Conservation (phyloP, 2,329 filamentous ascomycete species). For the Scytalidium lignicola region DNA sequence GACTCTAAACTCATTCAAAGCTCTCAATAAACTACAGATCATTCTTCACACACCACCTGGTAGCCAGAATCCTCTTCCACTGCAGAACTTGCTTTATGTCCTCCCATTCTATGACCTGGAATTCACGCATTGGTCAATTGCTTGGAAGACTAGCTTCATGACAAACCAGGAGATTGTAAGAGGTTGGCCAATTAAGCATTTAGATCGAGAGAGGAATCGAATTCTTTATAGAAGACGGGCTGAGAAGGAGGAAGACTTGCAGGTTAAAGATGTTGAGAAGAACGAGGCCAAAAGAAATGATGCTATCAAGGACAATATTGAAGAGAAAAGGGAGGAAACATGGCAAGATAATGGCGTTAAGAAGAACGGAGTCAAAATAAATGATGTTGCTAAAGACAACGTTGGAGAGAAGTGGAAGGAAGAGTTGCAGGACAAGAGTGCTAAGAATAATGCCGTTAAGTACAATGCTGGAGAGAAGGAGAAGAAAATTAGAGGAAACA, state of each 20-base stretch:
- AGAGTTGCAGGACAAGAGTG: no score
- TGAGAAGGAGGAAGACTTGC: neutral
- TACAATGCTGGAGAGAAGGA: no score
- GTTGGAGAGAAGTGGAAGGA: no score
- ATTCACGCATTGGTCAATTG: slow-evolving; percentile 17
- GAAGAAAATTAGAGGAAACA: no score
- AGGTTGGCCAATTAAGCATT: slow-evolving; percentile 6
- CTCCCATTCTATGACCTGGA: slow-evolving; percentile 21
- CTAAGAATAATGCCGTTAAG: no score
- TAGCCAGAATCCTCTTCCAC: slow-evolving; percentile 4
- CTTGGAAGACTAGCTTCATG: slow-evolving; percentile 13
- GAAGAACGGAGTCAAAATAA: no score
- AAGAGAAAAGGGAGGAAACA: no score
- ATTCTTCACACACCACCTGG: neutral
- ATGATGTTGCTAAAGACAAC: no score
- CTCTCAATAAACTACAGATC: neutral
- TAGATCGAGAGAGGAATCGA: slow-evolving; percentile 5
- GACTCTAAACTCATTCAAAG: neutral
- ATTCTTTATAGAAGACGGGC: neutral
- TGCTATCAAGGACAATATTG: no score
- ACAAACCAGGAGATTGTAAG: slow-evolving; percentile 5
- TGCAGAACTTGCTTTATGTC: slow-evolving; percentile 12
- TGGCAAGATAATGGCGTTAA: no score
- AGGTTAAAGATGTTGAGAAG: neutral
- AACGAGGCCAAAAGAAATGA: neutral